A percentile compares a stretch with the other conserved stretches of the same genome.
Conservation (phyloP, 1,139 yeast species). For the Yamadazyma spencermartinsiae region DNA sequence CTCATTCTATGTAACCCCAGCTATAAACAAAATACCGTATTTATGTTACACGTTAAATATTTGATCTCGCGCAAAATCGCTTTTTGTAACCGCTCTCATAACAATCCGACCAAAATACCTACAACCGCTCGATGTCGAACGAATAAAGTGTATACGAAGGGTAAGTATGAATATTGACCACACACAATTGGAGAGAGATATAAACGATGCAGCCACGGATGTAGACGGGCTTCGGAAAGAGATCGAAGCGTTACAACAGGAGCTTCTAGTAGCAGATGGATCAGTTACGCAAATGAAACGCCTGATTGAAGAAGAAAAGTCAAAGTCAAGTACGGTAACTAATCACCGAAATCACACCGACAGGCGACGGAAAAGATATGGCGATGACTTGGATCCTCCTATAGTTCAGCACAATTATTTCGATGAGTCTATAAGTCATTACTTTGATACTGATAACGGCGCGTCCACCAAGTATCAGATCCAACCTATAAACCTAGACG, state of each 20-base stretch:
- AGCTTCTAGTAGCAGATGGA: conserved; percentile 8
- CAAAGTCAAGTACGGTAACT: not conserved
- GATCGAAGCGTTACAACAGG: conserved; percentile 15
- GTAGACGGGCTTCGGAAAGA: conserved; percentile 17
- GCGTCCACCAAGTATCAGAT: not conserved
- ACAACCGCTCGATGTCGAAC: too few relatives aligned
- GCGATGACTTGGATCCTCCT: conserved; percentile 13
- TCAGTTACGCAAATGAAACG: conserved; percentile 6
- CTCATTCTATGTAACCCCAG: too few relatives aligned
- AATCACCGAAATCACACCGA: not conserved
- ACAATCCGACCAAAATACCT: too few relatives aligned
- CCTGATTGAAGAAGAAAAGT: conserved; percentile 7
- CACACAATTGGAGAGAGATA: conserved; percentile 11
- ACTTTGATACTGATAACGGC: conserved; percentile 17
- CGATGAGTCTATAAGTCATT: conserved; percentile 29
- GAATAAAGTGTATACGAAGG: too few relatives aligned
- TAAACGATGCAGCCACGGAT: conserved; percentile 12
- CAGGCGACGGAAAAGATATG: conserved; percentile 6
- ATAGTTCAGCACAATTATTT: conserved; percentile 29
- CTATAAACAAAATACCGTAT: too few relatives aligned
- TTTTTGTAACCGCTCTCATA: not conserved
- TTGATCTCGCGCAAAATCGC: not conserved
- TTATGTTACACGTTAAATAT: not conserved
- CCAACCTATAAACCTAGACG: conserved; percentile 7
- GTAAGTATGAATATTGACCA: not conserved